Evolutionary conservation across 805 yeast genomes (phyloP).

Genomic region (Wickerhamomyces tratensis): DNA sequence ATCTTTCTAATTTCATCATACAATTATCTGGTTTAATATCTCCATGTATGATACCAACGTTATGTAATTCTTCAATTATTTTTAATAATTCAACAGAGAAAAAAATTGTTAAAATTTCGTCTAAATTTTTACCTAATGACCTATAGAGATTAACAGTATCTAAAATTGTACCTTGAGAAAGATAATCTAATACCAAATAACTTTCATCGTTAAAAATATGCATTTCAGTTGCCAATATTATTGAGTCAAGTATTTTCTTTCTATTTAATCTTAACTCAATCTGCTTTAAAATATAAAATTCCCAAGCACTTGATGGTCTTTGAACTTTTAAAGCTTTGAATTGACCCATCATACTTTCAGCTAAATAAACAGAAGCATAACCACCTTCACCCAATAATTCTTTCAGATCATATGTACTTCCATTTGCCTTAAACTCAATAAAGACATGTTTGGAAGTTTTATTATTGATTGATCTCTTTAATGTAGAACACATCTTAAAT

Average conservation of each 20-base stretch:
- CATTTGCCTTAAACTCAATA: slow-evolving; percentile 32
- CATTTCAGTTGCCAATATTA: slow-evolving; percentile 41
- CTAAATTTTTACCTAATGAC: slow-evolving; percentile 27
- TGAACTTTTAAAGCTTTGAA: slow-evolving; percentile 66
- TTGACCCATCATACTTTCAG: slow-evolving; percentile 47
- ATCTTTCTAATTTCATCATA: slow-evolving; percentile 51
- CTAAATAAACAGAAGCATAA: slow-evolving; percentile 64
- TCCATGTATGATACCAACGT: slow-evolving; percentile 65
- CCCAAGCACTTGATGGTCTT: slow-evolving; percentile 68
- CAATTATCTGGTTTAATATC: slow-evolving; percentile 83
- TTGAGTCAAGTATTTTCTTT: slow-evolving; percentile 21
- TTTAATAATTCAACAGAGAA: slow-evolving; percentile 56
- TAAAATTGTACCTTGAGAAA: slow-evolving; percentile 58
- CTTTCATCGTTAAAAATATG: slow-evolving; percentile 23
- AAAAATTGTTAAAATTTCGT: slow-evolving; percentile 55
- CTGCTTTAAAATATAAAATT: slow-evolving; percentile 60
- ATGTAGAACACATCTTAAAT: slow-evolving; percentile 24
- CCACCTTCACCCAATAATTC: slow-evolving; percentile 74
- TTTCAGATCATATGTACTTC: slow-evolving; percentile 36
- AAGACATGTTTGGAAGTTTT: slow-evolving; percentile 24
- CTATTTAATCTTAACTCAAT: slow-evolving; percentile 32
- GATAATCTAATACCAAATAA: slow-evolving; percentile 7
- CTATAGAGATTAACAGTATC: slow-evolving; percentile 52
- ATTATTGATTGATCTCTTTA: slow-evolving; percentile 26
- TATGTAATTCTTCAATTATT: slow-evolving; percentile 53